Conservation (phyloP, 2,329 filamentous ascomycete genomes). For the Fonsecaea pugnacius region DNA sequence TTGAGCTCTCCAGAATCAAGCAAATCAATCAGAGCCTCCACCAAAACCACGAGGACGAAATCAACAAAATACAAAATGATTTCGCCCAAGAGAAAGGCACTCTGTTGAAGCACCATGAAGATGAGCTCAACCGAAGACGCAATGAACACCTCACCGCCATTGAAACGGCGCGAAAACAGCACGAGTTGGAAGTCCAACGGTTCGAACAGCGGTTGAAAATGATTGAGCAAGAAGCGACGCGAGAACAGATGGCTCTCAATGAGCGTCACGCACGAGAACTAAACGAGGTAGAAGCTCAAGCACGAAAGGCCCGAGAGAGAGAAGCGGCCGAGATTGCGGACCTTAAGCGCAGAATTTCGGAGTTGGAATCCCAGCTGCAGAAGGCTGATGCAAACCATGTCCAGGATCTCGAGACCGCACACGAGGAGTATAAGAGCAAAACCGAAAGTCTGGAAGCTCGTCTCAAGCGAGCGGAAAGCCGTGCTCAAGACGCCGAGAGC, state of each 20-base stretch:
- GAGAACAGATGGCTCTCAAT: slow-evolving; percentile 25
- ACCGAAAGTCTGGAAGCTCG: slow-evolving; percentile 55
- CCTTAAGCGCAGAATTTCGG: slow-evolving; percentile 63
- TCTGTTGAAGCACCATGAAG: slow-evolving; percentile 32
- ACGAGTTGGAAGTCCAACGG: slow-evolving; percentile 53
- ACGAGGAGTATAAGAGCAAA: slow-evolving; percentile 56
- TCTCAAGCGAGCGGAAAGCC: slow-evolving; percentile 50
- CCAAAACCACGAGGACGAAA: slow-evolving; percentile 69
- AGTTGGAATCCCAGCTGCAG: slow-evolving; percentile 55
- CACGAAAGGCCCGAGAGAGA: slow-evolving; percentile 45
- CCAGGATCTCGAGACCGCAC: slow-evolving; percentile 63
- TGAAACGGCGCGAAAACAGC: slow-evolving; percentile 49
- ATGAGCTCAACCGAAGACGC: slow-evolving; percentile 43
- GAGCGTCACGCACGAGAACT: slow-evolving; percentile 34
- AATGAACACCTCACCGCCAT: slow-evolving; percentile 54
- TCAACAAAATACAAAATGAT: slow-evolving; percentile 55
- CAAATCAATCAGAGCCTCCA: slow-evolving; percentile 73
- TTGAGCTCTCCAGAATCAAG: slow-evolving; percentile 64
- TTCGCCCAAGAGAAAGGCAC: slow-evolving; percentile 36
- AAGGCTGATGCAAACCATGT: slow-evolving; percentile 65
- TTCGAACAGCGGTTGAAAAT: slow-evolving; percentile 54
- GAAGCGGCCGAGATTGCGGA: slow-evolving; percentile 68
- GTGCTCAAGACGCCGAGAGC: slow-evolving; percentile 44
- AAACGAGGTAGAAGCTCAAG: slow-evolving; percentile 46
- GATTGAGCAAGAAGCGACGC: slow-evolving; percentile 31